phyloP scores from a whole-genome alignment of 306 rosid species.

The Cucumis cinereus region DNA sequence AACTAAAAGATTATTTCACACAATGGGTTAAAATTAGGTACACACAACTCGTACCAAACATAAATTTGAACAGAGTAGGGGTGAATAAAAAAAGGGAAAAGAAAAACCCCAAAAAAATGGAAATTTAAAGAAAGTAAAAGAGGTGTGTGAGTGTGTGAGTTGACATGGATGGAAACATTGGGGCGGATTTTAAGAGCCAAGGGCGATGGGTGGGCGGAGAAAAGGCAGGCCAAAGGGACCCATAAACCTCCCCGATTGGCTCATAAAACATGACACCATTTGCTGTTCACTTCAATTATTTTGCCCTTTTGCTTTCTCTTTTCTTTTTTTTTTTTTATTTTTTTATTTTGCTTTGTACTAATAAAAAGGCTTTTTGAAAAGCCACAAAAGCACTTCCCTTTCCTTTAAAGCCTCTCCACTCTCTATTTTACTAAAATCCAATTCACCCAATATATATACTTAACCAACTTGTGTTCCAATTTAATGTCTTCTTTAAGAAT shows the following conservation, averaged over 20 bases:
- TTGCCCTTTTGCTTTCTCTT: neutral
- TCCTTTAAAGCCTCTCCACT: neutral
- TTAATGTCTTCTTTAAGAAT: neutral
- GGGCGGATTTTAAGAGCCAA: neutral
- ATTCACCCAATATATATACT: neutral
- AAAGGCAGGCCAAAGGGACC: neutral
- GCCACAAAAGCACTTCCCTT: neutral
- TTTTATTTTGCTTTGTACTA: neutral
- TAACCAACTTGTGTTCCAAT: neutral
- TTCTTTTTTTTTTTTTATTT: too few species aligned
- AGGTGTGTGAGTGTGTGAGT: neutral
- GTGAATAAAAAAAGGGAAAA: neutral
- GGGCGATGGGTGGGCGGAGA: neutral
- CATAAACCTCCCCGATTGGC: neutral
- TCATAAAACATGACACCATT: neutral
- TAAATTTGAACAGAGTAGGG: neutral
- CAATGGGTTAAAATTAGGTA: neutral
- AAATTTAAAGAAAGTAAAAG: neutral
- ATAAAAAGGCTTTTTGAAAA: neutral
- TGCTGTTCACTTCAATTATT: neutral
- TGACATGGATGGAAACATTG: neutral
- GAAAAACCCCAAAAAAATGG: neutral
- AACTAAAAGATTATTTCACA: too few species aligned
- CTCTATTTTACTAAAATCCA: neutral
- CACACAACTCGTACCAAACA: neutral